Conservation (phyloP, 2,329 filamentous ascomycete species). For the Ophiocordyceps camponoti-rufipedis region DNA sequence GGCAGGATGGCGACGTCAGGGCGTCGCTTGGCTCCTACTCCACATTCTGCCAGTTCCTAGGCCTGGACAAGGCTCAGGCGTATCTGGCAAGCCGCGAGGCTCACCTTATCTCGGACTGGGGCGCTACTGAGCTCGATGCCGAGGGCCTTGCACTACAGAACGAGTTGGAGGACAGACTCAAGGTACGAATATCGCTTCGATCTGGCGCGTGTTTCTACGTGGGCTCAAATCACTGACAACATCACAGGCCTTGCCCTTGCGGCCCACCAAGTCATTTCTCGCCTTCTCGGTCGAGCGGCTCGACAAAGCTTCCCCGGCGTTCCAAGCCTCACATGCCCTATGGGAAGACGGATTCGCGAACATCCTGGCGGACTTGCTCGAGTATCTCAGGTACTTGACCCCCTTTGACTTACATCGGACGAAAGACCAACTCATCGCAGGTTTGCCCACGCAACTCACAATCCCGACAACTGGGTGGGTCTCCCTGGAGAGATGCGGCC, state of each 20-base stretch:
- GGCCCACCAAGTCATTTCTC: slow-evolving; percentile 81
- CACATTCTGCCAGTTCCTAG: slow-evolving; percentile 64
- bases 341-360: slow-evolving; percentile 71
- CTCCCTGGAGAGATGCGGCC: slow-evolving; percentile 58
- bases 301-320: slow-evolving; percentile 52
- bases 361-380: slow-evolving; percentile 72
- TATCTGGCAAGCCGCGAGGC: slow-evolving; percentile 62
- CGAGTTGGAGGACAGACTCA: slow-evolving; percentile 58
- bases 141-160: slow-evolving; percentile 66
- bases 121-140: slow-evolving; percentile 53
- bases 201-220: slow-evolving; percentile 1
- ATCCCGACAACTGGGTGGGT: slow-evolving; percentile 65
- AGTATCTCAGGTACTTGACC: slow-evolving; percentile 48
- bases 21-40: slow-evolving; percentile 54
- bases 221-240: slow-evolving; percentile 1
- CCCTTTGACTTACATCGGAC: not conserved
- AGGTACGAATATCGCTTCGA: slow-evolving; percentile 24
- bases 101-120: slow-evolving; percentile 68
- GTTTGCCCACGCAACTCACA: slow-evolving; percentile 82
- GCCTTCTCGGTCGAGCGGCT: slow-evolving; percentile 83
- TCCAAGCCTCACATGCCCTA: slow-evolving; percentile 58
- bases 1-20: slow-evolving; percentile 55
- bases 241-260: slow-evolving; percentile 50
- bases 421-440: slow-evolving; percentile 19
- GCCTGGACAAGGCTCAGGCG: slow-evolving; percentile 59